Conservation (phyloP, 129 eudicot species). For the Pseudognaphalium luteoalbum region DNA sequence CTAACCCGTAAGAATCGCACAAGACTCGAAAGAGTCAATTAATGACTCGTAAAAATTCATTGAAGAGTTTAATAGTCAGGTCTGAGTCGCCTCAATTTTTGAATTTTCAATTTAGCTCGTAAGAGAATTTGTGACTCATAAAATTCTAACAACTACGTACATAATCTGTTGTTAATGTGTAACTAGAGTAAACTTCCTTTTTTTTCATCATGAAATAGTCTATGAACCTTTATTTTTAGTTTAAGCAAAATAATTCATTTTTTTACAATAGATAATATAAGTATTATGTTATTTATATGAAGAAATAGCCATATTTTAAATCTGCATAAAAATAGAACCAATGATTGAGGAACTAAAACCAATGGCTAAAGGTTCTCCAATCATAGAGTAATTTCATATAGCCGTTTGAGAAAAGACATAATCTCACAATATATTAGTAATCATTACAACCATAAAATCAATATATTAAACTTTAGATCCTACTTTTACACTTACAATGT, state of each 20-base stretch:
- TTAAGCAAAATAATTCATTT: background rate
- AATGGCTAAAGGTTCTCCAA: constrained; percentile 40
- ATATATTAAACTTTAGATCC: constrained; percentile 19
- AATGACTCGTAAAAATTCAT: too few relatives aligned
- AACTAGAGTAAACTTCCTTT: background rate
- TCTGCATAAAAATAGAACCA: constrained; percentile 19
- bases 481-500: constrained; percentile 1
- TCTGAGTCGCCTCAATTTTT: too few relatives aligned
- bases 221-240: background rate
- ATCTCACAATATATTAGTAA: constrained; percentile 34
- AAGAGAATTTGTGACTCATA: too few relatives aligned
- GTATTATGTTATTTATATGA: background rate
- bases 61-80: too few relatives aligned
- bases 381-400: constrained; percentile 39
- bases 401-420: constrained; percentile 34
- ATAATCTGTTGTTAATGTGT: too few relatives aligned
- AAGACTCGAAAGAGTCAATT: too few relatives aligned
- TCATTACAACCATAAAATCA: constrained; percentile 31
- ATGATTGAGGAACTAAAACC: constrained; percentile 45
- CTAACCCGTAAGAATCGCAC: too few relatives aligned
- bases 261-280: background rate
- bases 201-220: background rate
- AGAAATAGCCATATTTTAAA: background rate
- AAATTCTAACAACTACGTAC: too few relatives aligned
- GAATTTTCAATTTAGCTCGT: too few relatives aligned